Conservation (phyloP, 768 basidiomycete species). For the Termitomyces sp. region DNA sequence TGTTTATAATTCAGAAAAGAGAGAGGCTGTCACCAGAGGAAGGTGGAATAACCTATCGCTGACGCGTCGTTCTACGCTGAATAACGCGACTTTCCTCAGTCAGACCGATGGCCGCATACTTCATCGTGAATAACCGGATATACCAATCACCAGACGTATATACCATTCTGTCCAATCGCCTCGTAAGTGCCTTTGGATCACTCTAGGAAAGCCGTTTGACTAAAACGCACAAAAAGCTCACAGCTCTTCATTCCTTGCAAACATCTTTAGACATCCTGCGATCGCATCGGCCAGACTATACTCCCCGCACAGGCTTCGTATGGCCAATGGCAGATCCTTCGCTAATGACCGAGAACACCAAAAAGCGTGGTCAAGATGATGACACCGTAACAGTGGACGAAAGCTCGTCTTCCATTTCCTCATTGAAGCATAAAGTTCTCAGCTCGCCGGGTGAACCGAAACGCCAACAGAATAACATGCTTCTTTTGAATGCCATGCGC, state of each 20-base stretch:
- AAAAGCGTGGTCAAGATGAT: slow-evolving; percentile 33
- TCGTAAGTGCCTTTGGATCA: slow-evolving; percentile 43
- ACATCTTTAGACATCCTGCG: slow-evolving; percentile 74
- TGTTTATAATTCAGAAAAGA: slow-evolving; percentile 89
- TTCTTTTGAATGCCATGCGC: slow-evolving; percentile 76
- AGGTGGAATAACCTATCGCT: slow-evolving; percentile 42
- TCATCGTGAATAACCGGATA: slow-evolving; percentile 85
- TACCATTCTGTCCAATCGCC: slow-evolving; percentile 76
- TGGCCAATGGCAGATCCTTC: slow-evolving; percentile 77
- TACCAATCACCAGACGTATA: slow-evolving; percentile 88
- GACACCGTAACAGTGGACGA: slow-evolving; percentile 16
- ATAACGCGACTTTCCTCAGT: slow-evolving; percentile 38
- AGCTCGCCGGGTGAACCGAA: slow-evolving; percentile 29
- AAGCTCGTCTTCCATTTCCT: slow-evolving; percentile 15
- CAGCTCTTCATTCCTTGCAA: slow-evolving; percentile 68
- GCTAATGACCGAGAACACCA: slow-evolving; percentile 33
- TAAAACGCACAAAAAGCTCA: slow-evolving; percentile 40
- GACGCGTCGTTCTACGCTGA: slow-evolving; percentile 3
- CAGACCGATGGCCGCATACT: slow-evolving; percentile 76
- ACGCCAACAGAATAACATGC: slow-evolving; percentile 63
- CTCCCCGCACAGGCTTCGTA: slow-evolving; percentile 76
- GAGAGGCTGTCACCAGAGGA: slow-evolving; percentile 80
- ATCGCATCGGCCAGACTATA: slow-evolving; percentile 74
- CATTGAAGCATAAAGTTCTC: slow-evolving; percentile 20
- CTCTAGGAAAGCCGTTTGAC: not conserved